Evolutionary conservation across 176 grass and related monocot genomes (phyloP).

Genomic region (Oryza officinalis): DNA sequence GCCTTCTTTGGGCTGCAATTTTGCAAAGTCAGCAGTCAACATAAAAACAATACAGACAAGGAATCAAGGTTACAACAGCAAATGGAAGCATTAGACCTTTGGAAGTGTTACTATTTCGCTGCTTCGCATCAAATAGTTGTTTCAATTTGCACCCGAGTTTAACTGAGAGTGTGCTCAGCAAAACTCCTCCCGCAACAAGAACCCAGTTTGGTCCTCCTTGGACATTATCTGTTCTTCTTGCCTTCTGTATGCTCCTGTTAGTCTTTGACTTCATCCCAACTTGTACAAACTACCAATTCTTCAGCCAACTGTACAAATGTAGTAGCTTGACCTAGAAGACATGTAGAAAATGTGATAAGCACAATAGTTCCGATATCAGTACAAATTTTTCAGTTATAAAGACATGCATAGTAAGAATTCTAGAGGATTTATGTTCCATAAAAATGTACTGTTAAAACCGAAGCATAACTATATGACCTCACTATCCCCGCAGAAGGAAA

Average conservation of each 20-base stretch:
- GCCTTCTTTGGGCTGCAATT: slow-evolving; percentile 57
- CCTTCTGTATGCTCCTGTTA: slow-evolving; percentile 63
- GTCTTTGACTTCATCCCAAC: slow-evolving; percentile 69
- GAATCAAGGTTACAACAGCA: slow-evolving; percentile 11
- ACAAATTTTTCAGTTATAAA: not conserved
- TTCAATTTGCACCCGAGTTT: slow-evolving; percentile 87
- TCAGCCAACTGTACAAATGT: slow-evolving; percentile 27
- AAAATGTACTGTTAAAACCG: not conserved
- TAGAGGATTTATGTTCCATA: not conserved
- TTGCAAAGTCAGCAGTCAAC: slow-evolving; percentile 23
- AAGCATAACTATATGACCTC: not conserved
- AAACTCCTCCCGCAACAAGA: slow-evolving; percentile 75
- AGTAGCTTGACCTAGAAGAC: slow-evolving; percentile 41
- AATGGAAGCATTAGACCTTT: slow-evolving; percentile 59
- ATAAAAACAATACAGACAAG: slow-evolving; percentile 7
- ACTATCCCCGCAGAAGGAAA: not conserved
- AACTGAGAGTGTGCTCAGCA: slow-evolving; percentile 81
- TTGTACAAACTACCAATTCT: slow-evolving; percentile 41
- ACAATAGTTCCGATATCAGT: not conserved
- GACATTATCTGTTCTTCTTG: slow-evolving; percentile 48
- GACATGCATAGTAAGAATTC: not conserved
- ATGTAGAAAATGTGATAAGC: slow-evolving; percentile 24
- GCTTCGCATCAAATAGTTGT: slow-evolving; percentile 66
- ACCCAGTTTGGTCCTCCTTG: slow-evolving; percentile 89
- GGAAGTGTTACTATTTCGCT: slow-evolving; percentile 45